Evolutionary conservation across 768 basidiomycete genomes (phyloP).

Genomic region (Lentinula aciculospora): DNA sequence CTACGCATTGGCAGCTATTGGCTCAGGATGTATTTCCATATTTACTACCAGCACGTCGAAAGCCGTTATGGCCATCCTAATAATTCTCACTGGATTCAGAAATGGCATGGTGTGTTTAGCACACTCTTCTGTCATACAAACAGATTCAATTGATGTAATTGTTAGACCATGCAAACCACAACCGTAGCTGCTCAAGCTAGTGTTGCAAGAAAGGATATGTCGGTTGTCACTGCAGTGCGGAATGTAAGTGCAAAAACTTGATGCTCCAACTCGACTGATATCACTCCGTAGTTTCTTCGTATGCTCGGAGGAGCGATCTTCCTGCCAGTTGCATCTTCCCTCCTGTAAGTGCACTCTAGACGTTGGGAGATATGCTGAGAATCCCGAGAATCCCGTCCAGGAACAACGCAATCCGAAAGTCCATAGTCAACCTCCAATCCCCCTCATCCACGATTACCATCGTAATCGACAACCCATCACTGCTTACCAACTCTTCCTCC

Average conservation of each 20-base stretch:
- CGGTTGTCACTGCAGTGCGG: slow-evolving; percentile 50
- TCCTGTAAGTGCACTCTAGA: slow-evolving; percentile 33
- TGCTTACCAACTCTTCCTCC: slow-evolving; percentile 25
- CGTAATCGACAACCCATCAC: slow-evolving; percentile 45
- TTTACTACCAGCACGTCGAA: slow-evolving; percentile 42
- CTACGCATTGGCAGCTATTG: slow-evolving; percentile 64
- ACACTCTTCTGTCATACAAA: neutral
- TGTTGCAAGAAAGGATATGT: slow-evolving; percentile 67
- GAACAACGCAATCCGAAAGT: slow-evolving; percentile 42
- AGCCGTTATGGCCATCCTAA: slow-evolving; percentile 51
- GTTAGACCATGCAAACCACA: slow-evolving; percentile 53
- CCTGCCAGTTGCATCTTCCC: slow-evolving; percentile 54
- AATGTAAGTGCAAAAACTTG: neutral
- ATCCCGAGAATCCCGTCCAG: slow-evolving; percentile 9
- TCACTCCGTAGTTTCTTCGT: slow-evolving; percentile 50
- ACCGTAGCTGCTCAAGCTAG: slow-evolving; percentile 72
- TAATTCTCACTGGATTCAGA: slow-evolving; percentile 54
- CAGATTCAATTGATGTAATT: neutral
- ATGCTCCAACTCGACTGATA: neutral
- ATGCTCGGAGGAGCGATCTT: slow-evolving; percentile 65
- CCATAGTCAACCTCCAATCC: slow-evolving; percentile 33
- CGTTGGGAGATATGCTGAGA: neutral
- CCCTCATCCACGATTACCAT: slow-evolving; percentile 29
- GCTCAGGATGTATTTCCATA: slow-evolving; percentile 63
- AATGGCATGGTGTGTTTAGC: slow-evolving; percentile 46